Base-by-base conservation (phyloP, 2,329 filamentous ascomycete species). In the Stemphylium beticola region DNA sequence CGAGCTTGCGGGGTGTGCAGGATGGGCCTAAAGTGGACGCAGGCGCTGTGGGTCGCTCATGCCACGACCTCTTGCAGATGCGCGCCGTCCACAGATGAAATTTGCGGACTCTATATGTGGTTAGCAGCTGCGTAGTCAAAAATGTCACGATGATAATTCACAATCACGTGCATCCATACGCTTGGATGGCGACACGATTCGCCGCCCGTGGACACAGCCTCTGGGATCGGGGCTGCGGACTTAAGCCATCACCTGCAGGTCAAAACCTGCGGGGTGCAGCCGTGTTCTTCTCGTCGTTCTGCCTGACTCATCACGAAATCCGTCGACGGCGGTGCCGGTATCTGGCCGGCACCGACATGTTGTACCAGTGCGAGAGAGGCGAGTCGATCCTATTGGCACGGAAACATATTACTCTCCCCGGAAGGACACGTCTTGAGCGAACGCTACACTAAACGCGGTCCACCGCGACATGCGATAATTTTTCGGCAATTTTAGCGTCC, bases 221-320 rank as follows among this genome's bases (percentile, higher is more conserved):
- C 42, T 49, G 46, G 38, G 18, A 43, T 45, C 57, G 55, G 57
- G 44, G 17, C 26, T 47, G 36, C 50, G 58, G 60, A 62, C 48
- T 56, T 46, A 57, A 56, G 46, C 39, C 53, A 58, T 67, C 61
- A 64, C 51, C 49, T 65, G 63, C 63, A 47, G 45, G 29, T 51
- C 49, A 53, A 38, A 59, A 55, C 34, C 60, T 63, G 43, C 62
- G 68, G 66, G 66, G 65, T 69, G 65, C 66, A 64, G 59, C 53
- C 57, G 57, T 52, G 37, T 60, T 56, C 62, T 72, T 71, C 55
- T 72, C 65, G 67, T 60, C 50, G 49, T 44, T 50, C 56, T 41
- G 49, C 56, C 54, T 67, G 64, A 68, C 36, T 65, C 62, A 66
- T 57, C 65, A 22, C 51, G n/a, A 14, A 11, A 24, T 41, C 40